These are phyloP conservation scores for Lepidium didymum DNA, from an alignment of 345 rosid species.

Conservation along the genomic window DNA sequence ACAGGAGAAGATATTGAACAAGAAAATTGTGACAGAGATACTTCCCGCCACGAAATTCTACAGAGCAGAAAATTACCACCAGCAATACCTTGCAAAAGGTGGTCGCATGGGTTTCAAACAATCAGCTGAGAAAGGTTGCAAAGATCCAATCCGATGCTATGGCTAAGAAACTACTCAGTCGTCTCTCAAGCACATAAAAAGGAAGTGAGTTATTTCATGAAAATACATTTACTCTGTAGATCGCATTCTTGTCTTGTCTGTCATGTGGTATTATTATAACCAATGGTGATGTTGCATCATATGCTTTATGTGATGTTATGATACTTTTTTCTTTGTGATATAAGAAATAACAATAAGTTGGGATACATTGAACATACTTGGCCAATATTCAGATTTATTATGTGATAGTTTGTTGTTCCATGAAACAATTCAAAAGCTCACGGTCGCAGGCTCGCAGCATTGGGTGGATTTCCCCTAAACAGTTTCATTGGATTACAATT, in stretches of 20 bases:
- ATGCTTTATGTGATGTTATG: background rate
- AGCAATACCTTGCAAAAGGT: conserved; percentile 77
- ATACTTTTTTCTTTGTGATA: background rate
- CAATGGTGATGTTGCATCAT: background rate
- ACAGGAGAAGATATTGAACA: conserved; percentile 45
- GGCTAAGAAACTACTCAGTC: conserved; percentile 33
- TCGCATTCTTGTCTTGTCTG: conserved; percentile 9
- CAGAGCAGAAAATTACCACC: conserved; percentile 74
- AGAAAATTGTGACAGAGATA: conserved; percentile 62
- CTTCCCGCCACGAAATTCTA: conserved; percentile 70
- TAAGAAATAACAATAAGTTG: too few species aligned
- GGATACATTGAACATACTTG: too few species aligned
- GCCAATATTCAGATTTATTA: background rate
- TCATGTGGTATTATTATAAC: background rate
- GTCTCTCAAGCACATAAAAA: background rate
- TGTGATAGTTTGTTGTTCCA: background rate
- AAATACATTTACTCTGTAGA: background rate
- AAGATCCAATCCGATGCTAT: conserved; percentile 73
- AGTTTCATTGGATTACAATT: background rate
- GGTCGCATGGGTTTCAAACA: conserved; percentile 52
- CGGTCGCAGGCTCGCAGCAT: background rate
- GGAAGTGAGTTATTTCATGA: background rate
- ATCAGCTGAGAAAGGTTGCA: conserved; percentile 63
- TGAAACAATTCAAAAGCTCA: background rate
- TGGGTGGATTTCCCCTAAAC: background rate